These are phyloP conservation scores for Isabelozyma pseudorhagii DNA, from an alignment of 805 yeast genomes.

Conservation along the genomic window DNA sequence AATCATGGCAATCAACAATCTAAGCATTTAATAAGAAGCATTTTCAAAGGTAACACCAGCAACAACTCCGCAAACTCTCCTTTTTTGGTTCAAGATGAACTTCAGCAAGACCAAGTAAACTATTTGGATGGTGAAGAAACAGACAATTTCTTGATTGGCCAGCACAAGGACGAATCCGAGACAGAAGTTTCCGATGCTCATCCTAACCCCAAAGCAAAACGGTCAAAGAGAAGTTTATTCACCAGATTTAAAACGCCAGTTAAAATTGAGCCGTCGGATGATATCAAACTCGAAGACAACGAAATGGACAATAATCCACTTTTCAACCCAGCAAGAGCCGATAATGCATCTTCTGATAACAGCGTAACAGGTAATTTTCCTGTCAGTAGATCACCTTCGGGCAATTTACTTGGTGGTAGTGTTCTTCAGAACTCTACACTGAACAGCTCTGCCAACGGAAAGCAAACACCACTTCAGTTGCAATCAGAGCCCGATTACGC, in stretches of 20 bases:
- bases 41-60: constrained; percentile 20
- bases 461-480: constrained; percentile 3
- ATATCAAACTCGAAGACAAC: constrained; percentile 4
- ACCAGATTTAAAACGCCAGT: constrained; percentile 33
- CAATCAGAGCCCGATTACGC: constrained; percentile 38
- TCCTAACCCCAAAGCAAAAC: constrained; percentile 19
- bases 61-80: background rate
- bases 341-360: constrained; percentile 8
- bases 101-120: constrained; percentile 3
- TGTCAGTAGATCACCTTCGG: constrained; percentile 19
- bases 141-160: constrained; percentile 14
- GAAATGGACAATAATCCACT: background rate
- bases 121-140: background rate
- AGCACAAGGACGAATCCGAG: constrained; percentile 16
- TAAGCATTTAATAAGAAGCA: constrained; percentile 31
- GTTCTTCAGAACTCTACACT: constrained; percentile 12
- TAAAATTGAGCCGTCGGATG: constrained; percentile 1
- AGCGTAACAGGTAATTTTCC: constrained; percentile 8
- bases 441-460: constrained; percentile 10
- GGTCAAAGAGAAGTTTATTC: constrained; percentile 34
- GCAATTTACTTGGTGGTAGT: background rate
- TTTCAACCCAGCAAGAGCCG: constrained; percentile 2
- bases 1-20: constrained; percentile 15
- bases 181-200: constrained; percentile 13
- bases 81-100: background rate